Conservation (phyloP, 306 rosid genomes). For the Dryas drummondii region DNA sequence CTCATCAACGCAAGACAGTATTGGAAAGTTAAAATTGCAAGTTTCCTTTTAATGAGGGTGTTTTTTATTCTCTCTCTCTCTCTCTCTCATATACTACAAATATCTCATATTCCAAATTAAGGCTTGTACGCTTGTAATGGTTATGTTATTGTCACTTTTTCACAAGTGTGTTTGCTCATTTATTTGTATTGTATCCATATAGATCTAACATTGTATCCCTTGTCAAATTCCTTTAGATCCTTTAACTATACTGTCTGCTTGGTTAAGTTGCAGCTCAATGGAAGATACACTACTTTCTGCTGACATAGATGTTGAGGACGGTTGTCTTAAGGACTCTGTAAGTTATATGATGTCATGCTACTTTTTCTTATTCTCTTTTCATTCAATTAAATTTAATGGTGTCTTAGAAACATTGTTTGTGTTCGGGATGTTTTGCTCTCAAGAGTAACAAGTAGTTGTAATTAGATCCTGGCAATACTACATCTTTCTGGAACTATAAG, state of each 20-base stretch:
- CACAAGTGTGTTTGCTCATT: conserved; percentile 3
- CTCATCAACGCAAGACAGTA: not conserved
- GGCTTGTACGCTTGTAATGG: not conserved
- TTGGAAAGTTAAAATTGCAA: not conserved
- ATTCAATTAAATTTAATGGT: conserved; percentile 2
- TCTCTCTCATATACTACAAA: not conserved
- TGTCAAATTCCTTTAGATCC: not conserved
- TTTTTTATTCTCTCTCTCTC: not conserved
- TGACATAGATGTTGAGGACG: conserved; percentile 69
- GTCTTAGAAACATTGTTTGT: not conserved
- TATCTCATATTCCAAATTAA: not conserved
- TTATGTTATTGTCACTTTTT: not conserved
- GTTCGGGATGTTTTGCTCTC: not conserved
- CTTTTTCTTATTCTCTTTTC: conserved; percentile 10
- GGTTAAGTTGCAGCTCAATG: conserved; percentile 50
- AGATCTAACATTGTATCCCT: not conserved
- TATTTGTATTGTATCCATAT: not conserved
- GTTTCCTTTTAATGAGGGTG: not conserved
- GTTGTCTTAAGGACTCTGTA: conserved; percentile 50
- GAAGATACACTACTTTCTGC: conserved; percentile 74
- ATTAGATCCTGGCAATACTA: not conserved
- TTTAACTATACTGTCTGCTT: conserved; percentile 25
- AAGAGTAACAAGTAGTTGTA: not conserved
- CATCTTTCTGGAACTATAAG: not conserved
- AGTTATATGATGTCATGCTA: conserved; percentile 34